phyloP scores from a whole-genome alignment of 2,329 filamentous ascomycete genomes.

The Scytalidium lignicola region DNA sequence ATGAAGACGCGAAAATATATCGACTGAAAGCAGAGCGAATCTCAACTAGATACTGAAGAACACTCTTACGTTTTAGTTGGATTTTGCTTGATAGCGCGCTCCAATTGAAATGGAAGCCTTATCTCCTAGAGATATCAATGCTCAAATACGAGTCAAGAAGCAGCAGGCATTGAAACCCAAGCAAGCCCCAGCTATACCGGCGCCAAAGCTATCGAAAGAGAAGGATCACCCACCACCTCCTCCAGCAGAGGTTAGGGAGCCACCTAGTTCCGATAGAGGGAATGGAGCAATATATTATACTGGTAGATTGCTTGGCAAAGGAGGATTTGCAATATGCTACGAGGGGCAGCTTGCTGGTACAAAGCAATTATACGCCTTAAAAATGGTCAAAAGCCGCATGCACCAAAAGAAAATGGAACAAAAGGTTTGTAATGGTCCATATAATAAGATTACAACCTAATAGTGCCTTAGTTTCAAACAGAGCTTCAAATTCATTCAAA shows the following conservation, averaged over 20 bases:
- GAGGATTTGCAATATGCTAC: slow-evolving; percentile 79
- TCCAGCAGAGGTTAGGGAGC: slow-evolving; percentile 54
- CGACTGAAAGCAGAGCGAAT: not conserved
- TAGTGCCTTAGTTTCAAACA: slow-evolving; percentile 54
- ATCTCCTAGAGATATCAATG: slow-evolving; percentile 61
- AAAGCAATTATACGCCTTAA: slow-evolving; percentile 67
- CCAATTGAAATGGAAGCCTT: slow-evolving; percentile 55
- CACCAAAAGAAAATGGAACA: slow-evolving; percentile 72
- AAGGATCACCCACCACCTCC: slow-evolving; percentile 64
- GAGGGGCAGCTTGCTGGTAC: slow-evolving; percentile 62
- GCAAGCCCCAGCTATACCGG: slow-evolving; percentile 22
- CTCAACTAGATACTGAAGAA: not conserved
- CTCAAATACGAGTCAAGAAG: slow-evolving; percentile 43
- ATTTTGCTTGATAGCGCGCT: not conserved
- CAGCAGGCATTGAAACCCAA: slow-evolving; percentile 39
- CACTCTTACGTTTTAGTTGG: not conserved
- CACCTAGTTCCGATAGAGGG: slow-evolving; percentile 62
- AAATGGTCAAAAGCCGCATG: slow-evolving; percentile 82
- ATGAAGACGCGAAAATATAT: not conserved
- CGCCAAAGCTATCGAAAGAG: slow-evolving; percentile 45
- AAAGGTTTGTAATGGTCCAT: slow-evolving; percentile 51
- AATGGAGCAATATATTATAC: slow-evolving; percentile 70
- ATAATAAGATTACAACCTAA: slow-evolving; percentile 4
- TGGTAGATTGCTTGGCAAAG: slow-evolving; percentile 70
- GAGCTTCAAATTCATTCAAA: slow-evolving; percentile 98